Conservation (phyloP, 106 monocot species). For the Narthecium ossifragum region DNA sequence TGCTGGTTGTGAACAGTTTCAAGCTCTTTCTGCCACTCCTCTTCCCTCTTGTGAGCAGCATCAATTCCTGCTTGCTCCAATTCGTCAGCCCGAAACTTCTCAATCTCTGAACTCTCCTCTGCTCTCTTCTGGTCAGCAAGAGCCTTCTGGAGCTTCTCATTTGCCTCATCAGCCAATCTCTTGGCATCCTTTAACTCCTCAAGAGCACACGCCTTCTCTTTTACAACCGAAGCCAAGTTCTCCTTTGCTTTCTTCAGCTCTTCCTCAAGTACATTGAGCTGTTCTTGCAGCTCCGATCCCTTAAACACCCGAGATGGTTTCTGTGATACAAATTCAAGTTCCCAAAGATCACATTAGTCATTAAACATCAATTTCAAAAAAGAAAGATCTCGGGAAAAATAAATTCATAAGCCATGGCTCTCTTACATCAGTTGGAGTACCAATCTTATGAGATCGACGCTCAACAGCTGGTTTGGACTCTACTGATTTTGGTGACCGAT, state of each 20-base stretch:
- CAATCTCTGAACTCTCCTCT: constrained; percentile 48
- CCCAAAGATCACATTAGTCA: neutral
- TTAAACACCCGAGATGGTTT: constrained; percentile 21
- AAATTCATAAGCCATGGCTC: neutral
- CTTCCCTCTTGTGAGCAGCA: constrained; percentile 43
- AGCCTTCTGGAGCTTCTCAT: constrained; percentile 42
- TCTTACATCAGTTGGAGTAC: constrained; percentile 61
- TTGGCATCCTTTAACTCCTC: constrained; percentile 66
- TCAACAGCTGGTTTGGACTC: constrained; percentile 47
- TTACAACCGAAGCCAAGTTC: constrained; percentile 28
- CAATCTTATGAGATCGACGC: constrained; percentile 29
- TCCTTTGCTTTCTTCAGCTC: constrained; percentile 56
- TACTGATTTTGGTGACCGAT: constrained; percentile 40
- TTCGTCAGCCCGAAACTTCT: constrained; percentile 43
- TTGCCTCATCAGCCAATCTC: constrained; percentile 31
- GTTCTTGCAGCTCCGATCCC: constrained; percentile 28
- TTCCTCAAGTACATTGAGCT: constrained; percentile 30
- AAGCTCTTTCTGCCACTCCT: constrained; percentile 55
- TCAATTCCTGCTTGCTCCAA: constrained; percentile 59
- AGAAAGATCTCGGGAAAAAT: neutral
- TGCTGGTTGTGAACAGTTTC: constrained; percentile 42
- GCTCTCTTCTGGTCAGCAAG: constrained; percentile 39
- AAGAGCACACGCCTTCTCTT: constrained; percentile 34
- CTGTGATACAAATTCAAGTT: constrained; percentile 13
- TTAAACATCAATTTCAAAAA: neutral